These are phyloP conservation scores for Candida tallmaniae DNA, from an alignment of 805 yeast species.

Conservation along the genomic window DNA sequence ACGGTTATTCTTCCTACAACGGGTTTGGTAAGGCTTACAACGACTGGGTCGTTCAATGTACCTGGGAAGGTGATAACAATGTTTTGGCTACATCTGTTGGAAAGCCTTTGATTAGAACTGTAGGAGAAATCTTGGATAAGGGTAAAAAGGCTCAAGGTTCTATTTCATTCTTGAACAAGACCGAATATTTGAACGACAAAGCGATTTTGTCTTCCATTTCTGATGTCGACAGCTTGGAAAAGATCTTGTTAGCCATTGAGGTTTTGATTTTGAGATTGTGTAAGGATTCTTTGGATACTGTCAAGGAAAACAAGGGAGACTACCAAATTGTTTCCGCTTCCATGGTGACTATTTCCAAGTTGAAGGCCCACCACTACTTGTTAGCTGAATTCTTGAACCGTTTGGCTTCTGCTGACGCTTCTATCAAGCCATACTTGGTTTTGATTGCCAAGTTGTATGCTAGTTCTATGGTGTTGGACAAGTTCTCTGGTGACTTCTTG, in stretches of 20 bases:
- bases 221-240: conserved; percentile 24
- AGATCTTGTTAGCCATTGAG: conserved; percentile 36
- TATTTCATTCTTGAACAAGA: conserved; percentile 28
- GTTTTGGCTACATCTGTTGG: conserved; percentile 41
- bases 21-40: conserved; percentile 43
- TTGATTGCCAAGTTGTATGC: conserved; percentile 30
- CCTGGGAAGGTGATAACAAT: conserved; percentile 49
- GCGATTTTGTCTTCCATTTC: conserved; percentile 26
- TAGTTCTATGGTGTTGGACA: conserved; percentile 27
- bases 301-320: conserved; percentile 21
- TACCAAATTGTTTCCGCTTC: conserved; percentile 36
- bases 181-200: conserved; percentile 18
- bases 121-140: conserved; percentile 23
- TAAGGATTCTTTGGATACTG: conserved; percentile 23
- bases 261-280: conserved; percentile 35
- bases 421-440: conserved; percentile 25
- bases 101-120: conserved; percentile 32
- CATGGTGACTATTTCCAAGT: conserved; percentile 37
- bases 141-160: conserved; percentile 32
- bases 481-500: conserved; percentile 34
- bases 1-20: conserved; percentile 41
- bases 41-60: conserved; percentile 46
- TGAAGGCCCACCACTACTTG: conserved; percentile 40
- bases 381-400: conserved; percentile 26
- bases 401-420: conserved; percentile 18